These are phyloP conservation scores for Syncephalastrum contaminatum DNA, from an alignment of 371 early-diverging fungal genomes.

Conservation along the genomic window DNA sequence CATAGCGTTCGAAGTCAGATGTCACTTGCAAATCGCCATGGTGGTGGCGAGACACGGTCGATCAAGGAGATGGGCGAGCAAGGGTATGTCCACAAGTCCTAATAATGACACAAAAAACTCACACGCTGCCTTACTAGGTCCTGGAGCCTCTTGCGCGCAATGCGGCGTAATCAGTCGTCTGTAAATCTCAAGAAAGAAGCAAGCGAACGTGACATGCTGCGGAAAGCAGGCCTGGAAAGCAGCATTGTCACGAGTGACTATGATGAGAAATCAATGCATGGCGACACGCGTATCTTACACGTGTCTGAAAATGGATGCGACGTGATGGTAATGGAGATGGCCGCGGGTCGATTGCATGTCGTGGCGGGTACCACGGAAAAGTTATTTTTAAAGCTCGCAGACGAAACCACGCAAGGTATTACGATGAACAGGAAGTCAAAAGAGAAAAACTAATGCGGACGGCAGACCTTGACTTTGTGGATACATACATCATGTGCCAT, in stretches of 20 bases:
- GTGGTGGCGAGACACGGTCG: no score
- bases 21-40: neutral
- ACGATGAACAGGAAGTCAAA: neutral
- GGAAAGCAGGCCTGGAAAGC: no score
- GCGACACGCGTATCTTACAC: slow-evolving; percentile 23
- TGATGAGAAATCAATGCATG: no score
- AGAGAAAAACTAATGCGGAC: neutral
- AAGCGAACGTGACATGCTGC: no score
- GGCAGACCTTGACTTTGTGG: slow-evolving; percentile 63
- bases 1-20: slow-evolving; percentile 1
- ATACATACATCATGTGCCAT: slow-evolving; percentile 58
- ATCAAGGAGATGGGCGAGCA: no score
- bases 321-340: slow-evolving; percentile 33
- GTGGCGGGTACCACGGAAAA: slow-evolving; percentile 63
- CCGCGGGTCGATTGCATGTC: slow-evolving; percentile 49
- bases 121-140: neutral
- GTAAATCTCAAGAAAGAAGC: slow-evolving; percentile 4
- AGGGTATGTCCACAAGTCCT: neutral
- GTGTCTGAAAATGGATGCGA: slow-evolving; percentile 54
- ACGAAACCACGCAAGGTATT: slow-evolving; percentile 61
- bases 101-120: neutral
- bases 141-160: slow-evolving; percentile 10
- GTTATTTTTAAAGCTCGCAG: slow-evolving; percentile 62
- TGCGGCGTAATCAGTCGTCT: slow-evolving; percentile 14
- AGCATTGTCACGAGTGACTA: no score